Conservation (phyloP, 352 stramenopile species). For the Globisporangium yorkense region DNA sequence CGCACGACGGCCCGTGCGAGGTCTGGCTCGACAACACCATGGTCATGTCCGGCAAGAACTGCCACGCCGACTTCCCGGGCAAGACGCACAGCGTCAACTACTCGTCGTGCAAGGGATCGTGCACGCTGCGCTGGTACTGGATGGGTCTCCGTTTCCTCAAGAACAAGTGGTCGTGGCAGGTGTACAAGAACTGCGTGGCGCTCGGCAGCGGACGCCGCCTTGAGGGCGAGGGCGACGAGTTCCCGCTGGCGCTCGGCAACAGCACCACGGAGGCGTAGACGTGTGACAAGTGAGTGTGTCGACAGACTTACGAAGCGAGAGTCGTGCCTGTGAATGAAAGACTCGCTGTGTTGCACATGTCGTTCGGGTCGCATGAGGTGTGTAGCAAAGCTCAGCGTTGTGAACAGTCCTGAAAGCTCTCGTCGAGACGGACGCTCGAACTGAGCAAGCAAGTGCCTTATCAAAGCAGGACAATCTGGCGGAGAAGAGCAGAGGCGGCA, state of each 20-base stretch:
- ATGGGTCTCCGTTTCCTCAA: conserved; percentile 35
- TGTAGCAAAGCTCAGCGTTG: no score
- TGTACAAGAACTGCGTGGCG: conserved; percentile 43
- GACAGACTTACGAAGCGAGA: not conserved
- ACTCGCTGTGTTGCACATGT: not conserved
- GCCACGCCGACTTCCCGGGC: conserved; percentile 25
- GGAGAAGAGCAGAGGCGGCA: no score
- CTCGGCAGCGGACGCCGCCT: not conserved
- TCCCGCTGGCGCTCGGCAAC: not conserved
- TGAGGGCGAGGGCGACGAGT: conserved; percentile 1
- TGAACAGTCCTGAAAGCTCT: no score
- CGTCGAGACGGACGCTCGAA: no score
- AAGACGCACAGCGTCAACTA: conserved; percentile 32
- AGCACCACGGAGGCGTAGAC: not conserved
- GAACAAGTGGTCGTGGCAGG: conserved; percentile 47
- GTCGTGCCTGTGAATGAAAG: not conserved
- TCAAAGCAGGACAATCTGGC: no score
- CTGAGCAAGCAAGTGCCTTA: no score
- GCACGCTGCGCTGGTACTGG: conserved; percentile 38
- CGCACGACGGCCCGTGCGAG: conserved; percentile 35
- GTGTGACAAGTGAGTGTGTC: not conserved
- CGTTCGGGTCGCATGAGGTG: no score
- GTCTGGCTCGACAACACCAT: conserved; percentile 39
- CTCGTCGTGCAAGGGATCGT: conserved; percentile 26
- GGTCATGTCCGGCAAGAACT: conserved; percentile 31